Base-by-base conservation (phyloP, 2,329 filamentous ascomycete species). In the Neonectria coccinea region DNA sequence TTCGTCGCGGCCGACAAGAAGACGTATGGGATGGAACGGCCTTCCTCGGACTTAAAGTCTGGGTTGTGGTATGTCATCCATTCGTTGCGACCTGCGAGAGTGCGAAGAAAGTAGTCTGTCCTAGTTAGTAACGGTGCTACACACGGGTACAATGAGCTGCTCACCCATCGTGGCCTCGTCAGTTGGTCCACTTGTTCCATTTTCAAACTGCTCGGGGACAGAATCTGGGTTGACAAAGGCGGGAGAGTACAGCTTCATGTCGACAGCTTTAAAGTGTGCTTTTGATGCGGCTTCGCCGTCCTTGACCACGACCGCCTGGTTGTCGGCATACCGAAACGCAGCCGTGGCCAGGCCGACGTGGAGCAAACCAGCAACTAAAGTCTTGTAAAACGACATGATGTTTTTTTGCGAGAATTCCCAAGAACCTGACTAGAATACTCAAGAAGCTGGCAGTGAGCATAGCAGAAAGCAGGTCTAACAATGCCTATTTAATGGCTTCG, bases 121-220 rank as follows among this genome's bases (percentile, higher is more conserved):
- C 14, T 7, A 12, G 27, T 67, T 64, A 73, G 65, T 62, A 45
- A 2, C 16, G 0, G 7, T 25, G 4, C 3, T 4, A 1, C 12
- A 2, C 5, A 0, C 20, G 14, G 3, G 10, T 5, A 2, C 1
- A 2, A 3, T 0, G n/a, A 0, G 12, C 31, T 3, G 39, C 64
- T 27, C 62, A 70, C 69, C 62, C 45, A 70, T 1, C 1, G 69
- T 64, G 1, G 67, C 59, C 53, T 66, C 69, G 8, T 57, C 36
- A 1, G 75, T 77, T 2, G 75, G 75, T 1, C 75, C 75, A 16
- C 66, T 70, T 0, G 73, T 77, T 16, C 75, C 75, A 29, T 75
- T 75, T 4, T 65, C 56, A 14, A 75, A 77, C 1, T 66, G 65
- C 2, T 55, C 53, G 0, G 75, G 71, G 4, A 77, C 60, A 2